Base-by-base conservation (phyloP, 495 filamentous ascomycete genomes). In the Hyaloscypha hepaticicola region DNA sequence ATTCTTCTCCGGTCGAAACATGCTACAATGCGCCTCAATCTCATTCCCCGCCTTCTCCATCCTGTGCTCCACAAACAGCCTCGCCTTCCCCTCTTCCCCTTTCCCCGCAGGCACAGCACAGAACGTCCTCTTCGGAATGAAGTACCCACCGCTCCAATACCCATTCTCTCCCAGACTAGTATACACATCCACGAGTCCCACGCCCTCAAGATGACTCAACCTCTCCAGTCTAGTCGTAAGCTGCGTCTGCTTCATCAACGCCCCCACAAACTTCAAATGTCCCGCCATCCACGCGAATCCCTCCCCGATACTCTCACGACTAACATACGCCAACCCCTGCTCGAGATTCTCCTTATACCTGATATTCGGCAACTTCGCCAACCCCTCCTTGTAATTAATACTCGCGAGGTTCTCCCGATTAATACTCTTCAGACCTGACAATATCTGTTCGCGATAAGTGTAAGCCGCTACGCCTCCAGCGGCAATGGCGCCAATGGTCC, bases 191-290 rank as follows among this genome's bases (percentile, higher is more conserved):
- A 71, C 70, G 7, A 76, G 69, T 9, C 71, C 71, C 5, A 68
- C 53, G 28, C 76, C 58, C 72, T 61, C 31, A 25, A 69, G 21
- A 0, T 21, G 28, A 9, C 28, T 41, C 12, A 70, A 33, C n/a
- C 68, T 51, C 38, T 57, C 64, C 19, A 70, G 51, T 22, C 94
- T 85, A 59, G 79, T 78, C 34, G 85, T 84, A 28, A 97, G 75
- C 67, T 97, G 92, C 58, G 88, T 85, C 7, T 81, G 82, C 26
- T 92, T 86, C 61, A 88, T 87, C 5, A 99, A 82, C 67, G 90
- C 92, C 2, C 93, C 92, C 1, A 97, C 88, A 69, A 99, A 99
- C 73, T 93, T 92, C 22, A 99, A 85, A 77, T 99, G 95, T 14
- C 87, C 89, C 9, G 88, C 86, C 28, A 91, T 88, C 93, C 93